These are phyloP conservation scores for Trichomonascus vanleenenianus DNA, from an alignment of 805 yeast species.

Conservation along the genomic window DNA sequence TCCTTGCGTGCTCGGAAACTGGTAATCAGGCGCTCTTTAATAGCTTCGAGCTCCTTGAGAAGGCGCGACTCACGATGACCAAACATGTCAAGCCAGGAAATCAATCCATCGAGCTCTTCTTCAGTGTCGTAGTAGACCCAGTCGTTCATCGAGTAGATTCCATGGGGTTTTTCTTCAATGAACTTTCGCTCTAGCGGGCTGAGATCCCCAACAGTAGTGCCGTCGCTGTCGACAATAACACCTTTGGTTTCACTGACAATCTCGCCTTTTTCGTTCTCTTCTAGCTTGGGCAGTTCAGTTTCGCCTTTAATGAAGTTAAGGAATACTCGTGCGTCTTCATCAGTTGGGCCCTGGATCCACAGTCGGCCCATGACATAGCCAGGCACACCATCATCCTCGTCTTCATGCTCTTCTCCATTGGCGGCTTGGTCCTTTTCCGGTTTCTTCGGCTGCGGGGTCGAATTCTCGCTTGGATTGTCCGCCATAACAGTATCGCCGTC, in stretches of 20 bases:
- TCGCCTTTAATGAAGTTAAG: constrained; percentile 18
- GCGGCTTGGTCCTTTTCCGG: constrained; percentile 30
- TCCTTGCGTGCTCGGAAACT: constrained; percentile 51
- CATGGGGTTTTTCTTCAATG: constrained; percentile 57
- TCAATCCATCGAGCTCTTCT: constrained; percentile 47
- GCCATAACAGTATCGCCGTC: constrained; percentile 1
- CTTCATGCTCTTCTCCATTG: constrained; percentile 39
- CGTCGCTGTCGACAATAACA: constrained; percentile 8
- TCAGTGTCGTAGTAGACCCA: constrained; percentile 69
- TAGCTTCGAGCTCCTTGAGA: constrained; percentile 48
- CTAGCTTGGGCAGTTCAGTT: background rate
- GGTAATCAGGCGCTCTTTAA: constrained; percentile 44
- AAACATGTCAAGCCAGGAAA: constrained; percentile 65
- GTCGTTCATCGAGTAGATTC: constrained; percentile 40
- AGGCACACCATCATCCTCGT: constrained; percentile 18
- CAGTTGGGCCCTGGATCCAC: constrained; percentile 87
- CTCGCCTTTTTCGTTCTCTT: constrained; percentile 6
- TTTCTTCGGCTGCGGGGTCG: background rate
- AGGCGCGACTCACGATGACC: constrained; percentile 67
- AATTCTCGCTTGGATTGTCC: background rate
- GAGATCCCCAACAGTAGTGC: background rate
- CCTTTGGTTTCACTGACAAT: constrained; percentile 1
- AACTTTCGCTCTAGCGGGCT: constrained; percentile 43
- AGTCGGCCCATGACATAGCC: constrained; percentile 68
- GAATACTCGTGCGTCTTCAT: constrained; percentile 35